Base-by-base conservation (phyloP, 208 protist species). In the Leishmania aethiopica region DNA sequence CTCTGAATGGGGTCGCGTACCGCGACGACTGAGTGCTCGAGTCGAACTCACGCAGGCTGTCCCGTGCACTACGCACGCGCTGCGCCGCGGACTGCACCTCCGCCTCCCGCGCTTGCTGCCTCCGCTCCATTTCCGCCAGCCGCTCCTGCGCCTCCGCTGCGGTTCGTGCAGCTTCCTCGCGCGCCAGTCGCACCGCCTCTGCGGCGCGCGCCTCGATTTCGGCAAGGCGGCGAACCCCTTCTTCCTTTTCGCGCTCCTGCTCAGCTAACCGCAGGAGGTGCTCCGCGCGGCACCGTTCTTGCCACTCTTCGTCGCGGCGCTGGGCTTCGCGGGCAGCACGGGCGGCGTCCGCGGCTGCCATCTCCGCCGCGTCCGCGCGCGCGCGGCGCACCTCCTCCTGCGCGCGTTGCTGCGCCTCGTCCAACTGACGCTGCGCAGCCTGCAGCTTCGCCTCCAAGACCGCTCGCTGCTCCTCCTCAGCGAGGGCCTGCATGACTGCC, bases 391-490 rank as follows among this genome's bases (percentile, higher is more conserved):
- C 37, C 69, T 89, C 87, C 3, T 89, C 82, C n/a, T 57, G 42
- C 0, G 88, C 86, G 1, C 86, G 89, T 60, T 86, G 78, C 82
- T 94, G 84, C 28, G 89, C 89, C 64, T 91, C 86, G 40, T 85
- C 83, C 73, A 96, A 76, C 55, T 89, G 86, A 3, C 83, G 84
- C 80, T 93, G 85, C 1, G 92, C 90, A 4, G 90, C 92, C 47
- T 86, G 76, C 74, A 94, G 78, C 78, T 92, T 85, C 72, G 90
- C 89, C 69, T 93, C 88, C 37, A 93, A 75, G 57, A 90, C 66
- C 13, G 87, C 86, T 11, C 84, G 82, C 74, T 86, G 60, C 80
- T 94, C 87, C 55, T 93, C 90, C 75, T 90, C 89, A 51, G 86
- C 84, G 55, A 93, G 84, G 19, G 78, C 79, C 49, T 85, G 87